Evolutionary conservation across 140 eudicot genomes (phyloP), one percentile per base, ranked within the genome.

Genomic region (Stevia rebaudiana): DNA sequence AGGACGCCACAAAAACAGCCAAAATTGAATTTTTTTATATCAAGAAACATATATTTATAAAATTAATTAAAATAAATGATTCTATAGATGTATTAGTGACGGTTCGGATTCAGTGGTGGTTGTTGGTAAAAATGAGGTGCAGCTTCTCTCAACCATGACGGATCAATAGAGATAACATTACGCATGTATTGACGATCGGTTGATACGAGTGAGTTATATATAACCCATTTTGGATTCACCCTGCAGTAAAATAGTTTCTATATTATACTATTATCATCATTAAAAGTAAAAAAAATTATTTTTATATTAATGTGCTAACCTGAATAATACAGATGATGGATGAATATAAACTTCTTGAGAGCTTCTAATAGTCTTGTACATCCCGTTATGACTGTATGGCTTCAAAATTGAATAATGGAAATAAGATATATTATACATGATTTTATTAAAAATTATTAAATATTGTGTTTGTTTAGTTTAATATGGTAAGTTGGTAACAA

Each of bases 101-200:
- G 61, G 15, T 49, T 81, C 37, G 82, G 42, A 53, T 71, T 76
- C n/a, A 73, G 37, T 4, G 74, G 88, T 42, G 66, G 85, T 43
- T 71, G 84, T 50, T 77, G 89, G 69, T 84, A 92, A 61, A 82
- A 92, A 47, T 92, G 96, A 41, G 96, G 96, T 37, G 99, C 95
- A 56, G 82, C 88, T 76, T 88, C 96, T 42, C 59, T 80, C 13
- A 92, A 75, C 95, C 99, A 92, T 12, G 94, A 75, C 44, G 94
- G 99, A 37, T 92, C 97, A 11, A 92, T 80, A 3, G 96, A 65
- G 37, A 88, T 88, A 59, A 92, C 90, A 72, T 88, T 92, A 37
- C 99, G 88, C 99, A 92, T 92, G 79, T 92, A 92, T 35, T 84
- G 96, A 6, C 95, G 84, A 68, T 92, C 99, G 21, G 99, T 92